Evolutionary conservation across 2,329 filamentous ascomycete genomes (phyloP).

Genomic region (Epicoccum nigrum): DNA sequence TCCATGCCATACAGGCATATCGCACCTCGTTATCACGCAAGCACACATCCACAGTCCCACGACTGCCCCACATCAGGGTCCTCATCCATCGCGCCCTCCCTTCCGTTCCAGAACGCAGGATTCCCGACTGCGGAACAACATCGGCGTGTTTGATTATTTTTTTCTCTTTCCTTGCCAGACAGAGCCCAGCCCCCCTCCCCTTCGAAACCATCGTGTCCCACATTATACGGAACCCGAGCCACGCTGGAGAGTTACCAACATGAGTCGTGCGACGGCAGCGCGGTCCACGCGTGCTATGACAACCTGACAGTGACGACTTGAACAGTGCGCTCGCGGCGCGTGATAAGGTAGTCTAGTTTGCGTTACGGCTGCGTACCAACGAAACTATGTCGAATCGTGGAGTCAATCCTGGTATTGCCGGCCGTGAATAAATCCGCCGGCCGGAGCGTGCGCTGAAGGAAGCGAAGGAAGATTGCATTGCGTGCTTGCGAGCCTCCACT

Average conservation of each 20-base stretch:
- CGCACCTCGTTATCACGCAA: not conserved
- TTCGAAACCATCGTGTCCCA: no score
- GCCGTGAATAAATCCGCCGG: slow-evolving; percentile 1
- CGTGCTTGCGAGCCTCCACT: slow-evolving; percentile 2
- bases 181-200: no score
- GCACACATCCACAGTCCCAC: not conserved
- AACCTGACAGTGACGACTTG: slow-evolving; percentile 4
- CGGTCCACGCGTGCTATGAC: slow-evolving; percentile 3
- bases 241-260: not conserved
- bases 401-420: slow-evolving; percentile 2
- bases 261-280: slow-evolving; percentile 3
- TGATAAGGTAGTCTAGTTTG: slow-evolving; percentile 6
- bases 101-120: slow-evolving; percentile 1
- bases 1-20: not conserved
- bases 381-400: no score
- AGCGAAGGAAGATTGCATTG: not conserved
- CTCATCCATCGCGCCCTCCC: not conserved
- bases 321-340: slow-evolving; percentile 12
- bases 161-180: no score
- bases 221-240: no score
- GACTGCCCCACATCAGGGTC: not conserved
- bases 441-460: not conserved
- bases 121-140: not conserved
- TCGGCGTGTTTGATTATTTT: slow-evolving; percentile 1
- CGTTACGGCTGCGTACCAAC: no score